Percentiles rank a stretch among this genome's conserved stretches.
These are phyloP conservation scores for Ophiocytium majus DNA, from an alignment of 352 stramenopile genomes.

Conservation along the genomic window DNA sequence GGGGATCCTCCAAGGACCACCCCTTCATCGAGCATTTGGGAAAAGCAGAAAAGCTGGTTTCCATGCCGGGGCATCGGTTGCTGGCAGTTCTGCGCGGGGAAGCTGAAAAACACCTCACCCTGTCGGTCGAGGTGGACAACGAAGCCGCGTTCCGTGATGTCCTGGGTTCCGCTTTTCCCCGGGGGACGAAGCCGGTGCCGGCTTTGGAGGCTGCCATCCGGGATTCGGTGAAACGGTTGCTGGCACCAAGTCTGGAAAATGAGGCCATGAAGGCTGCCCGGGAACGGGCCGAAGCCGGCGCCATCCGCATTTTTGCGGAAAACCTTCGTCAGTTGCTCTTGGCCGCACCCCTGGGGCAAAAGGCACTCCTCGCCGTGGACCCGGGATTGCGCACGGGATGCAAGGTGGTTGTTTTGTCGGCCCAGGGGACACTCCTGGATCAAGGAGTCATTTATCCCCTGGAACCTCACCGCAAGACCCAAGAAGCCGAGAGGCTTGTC, in stretches of 20 bases:
- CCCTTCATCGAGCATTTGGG: neutral
- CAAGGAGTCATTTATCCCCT: neutral
- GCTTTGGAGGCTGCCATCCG: slow-evolving; percentile 3
- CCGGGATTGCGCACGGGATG: neutral
- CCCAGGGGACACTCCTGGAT: neutral
- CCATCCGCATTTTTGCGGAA: neutral
- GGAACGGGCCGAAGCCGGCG: neutral
- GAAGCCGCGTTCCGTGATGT: neutral
- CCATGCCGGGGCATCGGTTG: neutral
- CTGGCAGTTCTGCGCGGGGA: neutral
- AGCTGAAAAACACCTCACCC: neutral
- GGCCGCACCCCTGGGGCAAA: neutral
- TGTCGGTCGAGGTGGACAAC: neutral
- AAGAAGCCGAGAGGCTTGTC: neutral
- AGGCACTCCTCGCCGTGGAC: neutral
- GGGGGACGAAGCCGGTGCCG: too few relatives aligned
- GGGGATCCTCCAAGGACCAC: neutral
- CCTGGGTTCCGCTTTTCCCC: neutral
- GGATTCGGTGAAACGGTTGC: neutral
- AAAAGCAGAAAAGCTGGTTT: neutral
- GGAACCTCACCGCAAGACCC: slow-evolving; percentile 1
- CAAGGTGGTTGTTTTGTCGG: neutral
- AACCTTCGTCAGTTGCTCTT: neutral
- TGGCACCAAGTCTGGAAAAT: neutral
- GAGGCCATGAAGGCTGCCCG: neutral